Base-by-base conservation (phyloP, 1,139 yeast species). In the Wickerhamomyces sp. region DNA sequence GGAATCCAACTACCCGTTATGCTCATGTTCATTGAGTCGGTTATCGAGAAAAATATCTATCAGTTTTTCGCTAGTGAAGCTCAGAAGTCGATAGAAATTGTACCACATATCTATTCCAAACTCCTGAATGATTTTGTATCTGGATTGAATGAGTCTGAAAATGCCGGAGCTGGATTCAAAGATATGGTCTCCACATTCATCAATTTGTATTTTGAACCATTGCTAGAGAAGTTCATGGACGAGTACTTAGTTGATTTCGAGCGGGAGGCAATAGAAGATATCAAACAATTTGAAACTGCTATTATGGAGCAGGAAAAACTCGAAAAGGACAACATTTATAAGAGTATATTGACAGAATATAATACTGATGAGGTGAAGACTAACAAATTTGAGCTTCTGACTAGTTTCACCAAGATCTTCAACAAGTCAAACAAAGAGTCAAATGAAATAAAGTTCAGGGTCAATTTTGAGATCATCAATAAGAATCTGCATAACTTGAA, bases 351-450 rank as follows among this genome's bases (percentile, higher is more conserved):
- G 55, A 52, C 56, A 2, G 56, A 58, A 44, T 53, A 60, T 41
- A 52, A 51, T 44, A 51, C 51, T 13, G 59, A 59, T 10, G 63
- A 59, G 23, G 62, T 53, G 7, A 59, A 62, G 36, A 59, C 61
- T 13, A 65, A 64, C 44, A 69, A 66, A 49, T 62, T 62, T 43
- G 69, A 63, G 42, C 60, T 70, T 48, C 66, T 81, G 45, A 67
- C 81, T 35, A 77, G 82, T 56, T 84, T 84, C 62, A 77, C 80
- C 30, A 83, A 80, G 54, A 82, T 84, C 11, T 73, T 60, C 69
- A 69, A 68, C 47, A 69, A 76, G 73, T 78, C 52, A 65, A 72
- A 41, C 61, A 66, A 63, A 47, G 72, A 64, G 46, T 63, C 67
- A 46, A 73, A 75, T 44, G 75, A 76, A 52, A 61, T 67, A 34